Evolutionary conservation across 2,329 filamentous ascomycete species (phyloP), one percentile per base, ranked within the genome.

Genomic region (Cyclaneusma minus): DNA sequence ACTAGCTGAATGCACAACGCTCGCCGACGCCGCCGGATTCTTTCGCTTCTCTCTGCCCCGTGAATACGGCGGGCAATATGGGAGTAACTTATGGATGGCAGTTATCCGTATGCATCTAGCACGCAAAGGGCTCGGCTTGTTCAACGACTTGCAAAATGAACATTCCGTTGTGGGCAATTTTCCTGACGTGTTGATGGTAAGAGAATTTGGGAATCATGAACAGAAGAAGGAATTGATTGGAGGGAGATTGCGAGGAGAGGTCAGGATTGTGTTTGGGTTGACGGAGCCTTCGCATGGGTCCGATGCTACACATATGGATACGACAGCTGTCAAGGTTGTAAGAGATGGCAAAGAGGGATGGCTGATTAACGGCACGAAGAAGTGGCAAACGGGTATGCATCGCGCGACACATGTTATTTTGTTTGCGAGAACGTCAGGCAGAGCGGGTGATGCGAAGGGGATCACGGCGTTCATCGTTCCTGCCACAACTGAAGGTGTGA

Each of bases 371-470:
- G 69, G 68, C 3, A 53, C 51, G 24, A 74, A 76, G 50, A 69
- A 65, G 47, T 76, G 69, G 69, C 69, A 74, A 52, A 72, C 65
- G 2, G 68, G 68, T 3, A 68, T 69, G 47, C 68, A 74, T 39
- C 50, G 51, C 31, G 68, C 66, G 12, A 73, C 68, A 3, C 68
- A 74, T 45, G 66, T 66, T 40, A 59, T 73, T 16, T 50, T 73
- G 20, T 75, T 74, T 37, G 68, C 68, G 10, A 54, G 68, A 6
- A 73, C 68, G 1, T 55, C 55, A 9, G 65, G 64, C 3, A 50
- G 55, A 25, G 43, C 59, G 12, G 68, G 68, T 1, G 55, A 60
- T 4, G 51, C 61, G 0, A 54, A 51, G 29, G 69, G 69, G 0
- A 71, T 74, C 21, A 68, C 64, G 2, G 69, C 67, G 27, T 73